Evolutionary conservation across 2,329 filamentous ascomycete species (phyloP).

Genomic region (Ophiostoma ulmi): DNA sequence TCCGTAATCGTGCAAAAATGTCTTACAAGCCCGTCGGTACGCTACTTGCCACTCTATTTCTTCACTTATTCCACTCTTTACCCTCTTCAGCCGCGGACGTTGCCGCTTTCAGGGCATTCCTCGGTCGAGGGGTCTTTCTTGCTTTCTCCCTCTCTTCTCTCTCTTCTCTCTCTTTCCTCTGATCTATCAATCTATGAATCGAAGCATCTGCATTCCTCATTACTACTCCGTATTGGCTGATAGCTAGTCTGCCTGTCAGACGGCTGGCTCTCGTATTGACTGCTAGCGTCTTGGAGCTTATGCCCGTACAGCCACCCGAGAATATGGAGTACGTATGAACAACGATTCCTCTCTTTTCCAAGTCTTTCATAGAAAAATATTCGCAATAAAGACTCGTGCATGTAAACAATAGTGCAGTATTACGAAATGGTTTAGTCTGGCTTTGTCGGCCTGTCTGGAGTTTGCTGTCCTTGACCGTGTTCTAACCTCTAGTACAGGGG

Average conservation of each 20-base stretch:
- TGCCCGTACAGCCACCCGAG: background rate
- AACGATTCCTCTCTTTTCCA: background rate
- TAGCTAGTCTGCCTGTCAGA: background rate
- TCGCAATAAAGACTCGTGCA: background rate
- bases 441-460: background rate
- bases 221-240: background rate
- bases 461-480: background rate
- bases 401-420: background rate
- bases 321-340: background rate
- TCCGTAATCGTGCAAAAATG: background rate
- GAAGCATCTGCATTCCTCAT: background rate
- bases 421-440: background rate
- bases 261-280: slow-evolving; percentile 3
- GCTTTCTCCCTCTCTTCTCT: background rate
- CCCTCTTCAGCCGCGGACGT: slow-evolving; percentile 2
- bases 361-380: background rate
- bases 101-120: slow-evolving; percentile 6
- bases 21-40: background rate
- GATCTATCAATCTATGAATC: background rate
- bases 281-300: background rate
- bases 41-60: background rate
- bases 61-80: background rate
- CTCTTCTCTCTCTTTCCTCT: background rate
- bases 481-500: background rate
- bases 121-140: background rate